Percentiles rank a stretch among this genome's conserved stretches.
Conservation (phyloP, 2,329 filamentous ascomycete species). For the Calonectria pseudoreteaudii region DNA sequence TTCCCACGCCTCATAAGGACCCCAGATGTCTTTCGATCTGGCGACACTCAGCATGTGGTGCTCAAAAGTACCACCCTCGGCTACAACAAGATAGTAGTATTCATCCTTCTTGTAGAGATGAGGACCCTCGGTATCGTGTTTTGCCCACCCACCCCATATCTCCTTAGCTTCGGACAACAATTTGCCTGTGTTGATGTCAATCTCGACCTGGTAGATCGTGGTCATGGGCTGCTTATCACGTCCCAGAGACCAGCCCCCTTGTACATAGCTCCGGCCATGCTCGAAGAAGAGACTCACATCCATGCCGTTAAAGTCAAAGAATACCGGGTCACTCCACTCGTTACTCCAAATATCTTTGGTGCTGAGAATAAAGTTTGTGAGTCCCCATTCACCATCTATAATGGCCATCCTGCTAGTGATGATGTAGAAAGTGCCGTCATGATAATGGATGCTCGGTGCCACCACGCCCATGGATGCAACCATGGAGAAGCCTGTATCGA, state of each 20-base stretch:
- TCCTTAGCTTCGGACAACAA: constrained; percentile 40
- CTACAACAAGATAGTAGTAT: constrained; percentile 62
- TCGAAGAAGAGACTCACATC: constrained; percentile 58
- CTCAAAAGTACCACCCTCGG: constrained; percentile 59
- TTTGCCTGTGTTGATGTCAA: constrained; percentile 50
- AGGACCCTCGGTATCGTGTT: constrained; percentile 39
- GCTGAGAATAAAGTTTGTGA: constrained; percentile 29
- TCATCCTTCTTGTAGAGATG: constrained; percentile 58
- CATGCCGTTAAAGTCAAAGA: constrained; percentile 54
- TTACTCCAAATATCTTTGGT: constrained; percentile 37
- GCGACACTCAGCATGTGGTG: constrained; percentile 59
- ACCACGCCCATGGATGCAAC: constrained; percentile 2
- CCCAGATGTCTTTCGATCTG: constrained; percentile 51
- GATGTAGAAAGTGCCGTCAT: constrained; percentile 15
- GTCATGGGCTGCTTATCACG: constrained; percentile 16
- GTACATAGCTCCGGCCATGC: constrained; percentile 13
- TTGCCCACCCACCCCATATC: constrained; percentile 4
- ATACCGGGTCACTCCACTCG: constrained; percentile 44
- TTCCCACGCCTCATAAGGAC: constrained; percentile 56
- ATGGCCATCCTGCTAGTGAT: constrained; percentile 3
- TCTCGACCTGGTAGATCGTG: constrained; percentile 35
- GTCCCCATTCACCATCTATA: not conserved
- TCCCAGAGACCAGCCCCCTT: not conserved
- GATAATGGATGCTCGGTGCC: constrained; percentile 13
- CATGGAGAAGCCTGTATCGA: constrained; percentile 5